Evolutionary conservation across 148 eudicot genomes (phyloP), one percentile per base, ranked within the genome.

Genomic region (Polygonum maritimum): DNA sequence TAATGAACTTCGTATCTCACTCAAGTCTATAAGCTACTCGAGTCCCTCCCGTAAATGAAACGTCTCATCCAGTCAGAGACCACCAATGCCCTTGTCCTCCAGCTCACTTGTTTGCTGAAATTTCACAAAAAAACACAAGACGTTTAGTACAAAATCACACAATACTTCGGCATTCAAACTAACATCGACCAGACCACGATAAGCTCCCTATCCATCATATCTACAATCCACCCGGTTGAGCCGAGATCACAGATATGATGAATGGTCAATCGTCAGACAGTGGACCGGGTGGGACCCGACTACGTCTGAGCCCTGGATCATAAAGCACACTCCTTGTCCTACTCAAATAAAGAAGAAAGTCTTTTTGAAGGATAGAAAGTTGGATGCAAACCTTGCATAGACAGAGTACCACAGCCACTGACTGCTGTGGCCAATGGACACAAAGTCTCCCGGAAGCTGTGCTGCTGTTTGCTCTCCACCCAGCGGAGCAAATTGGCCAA

Each of bases 401-500:
- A 89, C 83, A 38, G 97, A 91, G 80, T 91, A 91, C 97, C 97
- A 91, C n/a, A 91, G 86, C 97, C 97, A 91, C 76, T 92, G 97
- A 10, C 89, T 87, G 78, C 97, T 89, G 69, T 86, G 91, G 7
- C 97, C 97, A 74, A 92, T 92, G 62, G 97, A 92, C 35, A 92
- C 92, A 88, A 91, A 87, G 76, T 92, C 97, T 77, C 97, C 97
- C 4, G 97, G 97, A 57, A 92, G 97, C 80, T 92, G 89, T 26
- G 95, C 95, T 22, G 97, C 97, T 67, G 97, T 89, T 82, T 92
- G 95, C 78, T 92, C 97, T 76, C 97, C 97, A 84, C 97, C 97
- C 69, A 92, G 84, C 39, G 97, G 97, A 63, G 97, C 97, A 83
- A 92, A 92, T 75, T 92, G 97, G 18, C 97, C 97, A 2, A 92